Percentiles rank a stretch among this genome's conserved stretches.
Conservation (phyloP, 495 filamentous ascomycete genomes). For the Aspergillus biplanus region DNA sequence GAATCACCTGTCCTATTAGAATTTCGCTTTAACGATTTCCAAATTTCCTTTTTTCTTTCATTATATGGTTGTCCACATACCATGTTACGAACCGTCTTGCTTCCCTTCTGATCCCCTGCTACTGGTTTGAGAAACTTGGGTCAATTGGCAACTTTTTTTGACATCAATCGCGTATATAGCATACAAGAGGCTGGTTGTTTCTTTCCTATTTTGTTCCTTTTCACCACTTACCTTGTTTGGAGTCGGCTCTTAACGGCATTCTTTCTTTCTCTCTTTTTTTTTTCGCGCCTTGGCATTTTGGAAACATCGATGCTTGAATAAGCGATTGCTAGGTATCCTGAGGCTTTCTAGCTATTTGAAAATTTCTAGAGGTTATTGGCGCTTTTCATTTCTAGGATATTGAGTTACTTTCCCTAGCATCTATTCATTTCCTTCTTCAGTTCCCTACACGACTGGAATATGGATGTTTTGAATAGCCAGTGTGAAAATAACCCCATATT, state of each 20-base stretch:
- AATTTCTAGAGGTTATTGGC: not conserved
- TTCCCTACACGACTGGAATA: too few relatives aligned
- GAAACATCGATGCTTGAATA: not conserved
- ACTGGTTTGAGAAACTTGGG: constrained; percentile 29
- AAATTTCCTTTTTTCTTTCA: constrained; percentile 29
- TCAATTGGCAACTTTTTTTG: constrained; percentile 25
- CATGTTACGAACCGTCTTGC: constrained; percentile 38
- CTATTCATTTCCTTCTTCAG: too few relatives aligned
- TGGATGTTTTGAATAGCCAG: too few relatives aligned
- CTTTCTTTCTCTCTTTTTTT: constrained; percentile 4
- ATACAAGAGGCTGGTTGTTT: constrained; percentile 23
- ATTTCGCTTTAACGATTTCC: constrained; percentile 35
- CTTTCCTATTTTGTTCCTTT: constrained; percentile 20
- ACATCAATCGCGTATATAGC: constrained; percentile 26
- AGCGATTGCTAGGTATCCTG: not conserved
- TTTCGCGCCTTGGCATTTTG: not conserved
- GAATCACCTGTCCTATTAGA: constrained; percentile 13
- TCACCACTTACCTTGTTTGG: constrained; percentile 20
- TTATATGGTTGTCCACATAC: constrained; percentile 24
- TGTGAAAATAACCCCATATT: too few relatives aligned
- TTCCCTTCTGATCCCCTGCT: constrained; percentile 28
- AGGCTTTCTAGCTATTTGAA: not conserved
- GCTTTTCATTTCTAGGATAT: not conserved
- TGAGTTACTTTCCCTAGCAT: too few relatives aligned
- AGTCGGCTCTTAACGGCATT: constrained; percentile 21